These are phyloP conservation scores for Sporothrix globosa DNA, from an alignment of 2,329 filamentous ascomycete genomes.

Conservation along the genomic window DNA sequence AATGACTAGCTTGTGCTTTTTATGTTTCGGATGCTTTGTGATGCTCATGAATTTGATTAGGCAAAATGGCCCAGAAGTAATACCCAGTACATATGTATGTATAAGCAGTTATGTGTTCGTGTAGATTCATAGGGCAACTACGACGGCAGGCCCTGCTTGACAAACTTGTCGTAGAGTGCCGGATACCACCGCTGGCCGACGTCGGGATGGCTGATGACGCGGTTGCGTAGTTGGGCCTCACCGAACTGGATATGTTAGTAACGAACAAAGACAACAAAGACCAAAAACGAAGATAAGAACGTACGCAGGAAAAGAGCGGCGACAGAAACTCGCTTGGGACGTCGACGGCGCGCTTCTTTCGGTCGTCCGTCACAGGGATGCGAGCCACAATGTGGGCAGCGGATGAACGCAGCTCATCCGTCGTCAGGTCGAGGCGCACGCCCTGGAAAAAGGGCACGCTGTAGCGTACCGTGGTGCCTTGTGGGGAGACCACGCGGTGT, in stretches of 20 bases:
- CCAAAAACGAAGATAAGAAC: conserved; percentile 11
- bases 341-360: conserved; percentile 33
- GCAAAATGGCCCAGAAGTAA: too few relatives aligned
- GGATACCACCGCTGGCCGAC: conserved; percentile 34
- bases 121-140: background rate
- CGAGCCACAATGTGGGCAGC: conserved; percentile 33
- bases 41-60: too few relatives aligned
- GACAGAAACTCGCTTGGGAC: conserved; percentile 35
- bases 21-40: too few relatives aligned
- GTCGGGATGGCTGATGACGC: conserved; percentile 34
- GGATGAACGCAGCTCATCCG: conserved; percentile 26
- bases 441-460: conserved; percentile 57
- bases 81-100: too few relatives aligned
- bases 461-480: conserved; percentile 38
- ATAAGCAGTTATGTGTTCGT: too few relatives aligned
- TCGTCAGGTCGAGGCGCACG: conserved; percentile 48
- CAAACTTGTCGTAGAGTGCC: conserved; percentile 32
- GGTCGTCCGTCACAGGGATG: conserved; percentile 33
- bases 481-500: conserved; percentile 46
- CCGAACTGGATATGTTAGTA: conserved; percentile 27
- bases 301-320: conserved; percentile 32
- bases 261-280: background rate
- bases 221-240: conserved; percentile 34
- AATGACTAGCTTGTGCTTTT: background rate
- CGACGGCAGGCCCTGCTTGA: conserved; percentile 26